Base-by-base conservation (phyloP, 768 basidiomycete species). In the Panaeolus cyanescens region DNA sequence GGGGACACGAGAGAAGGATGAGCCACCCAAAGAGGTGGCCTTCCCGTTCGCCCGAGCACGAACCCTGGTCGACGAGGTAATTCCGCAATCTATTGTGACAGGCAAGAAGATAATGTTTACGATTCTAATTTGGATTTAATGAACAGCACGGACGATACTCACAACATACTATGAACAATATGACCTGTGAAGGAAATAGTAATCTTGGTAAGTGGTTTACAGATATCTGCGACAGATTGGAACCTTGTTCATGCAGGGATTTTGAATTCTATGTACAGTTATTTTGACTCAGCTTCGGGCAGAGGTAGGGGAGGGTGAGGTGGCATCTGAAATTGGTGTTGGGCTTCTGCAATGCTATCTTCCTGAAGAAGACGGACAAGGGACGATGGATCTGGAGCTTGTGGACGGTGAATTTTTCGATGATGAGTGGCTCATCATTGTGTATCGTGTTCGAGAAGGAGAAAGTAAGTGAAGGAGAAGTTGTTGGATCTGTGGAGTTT, bases 391-490 rank as follows among this genome's bases (percentile, higher is more conserved):
- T 65, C 71, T 87, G 67, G 80, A 87, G 61, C 66, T 91, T 45
- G 70, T 92, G 70, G 88, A 88, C 67, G 81, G 77, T 40, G 88
- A 91, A 59, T 93, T 93, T 75, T 92, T 94, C 72, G 92, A 93
- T 77, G 88, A 91, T 66, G 83, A 87, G 71, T 77, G 72, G 68
- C 70, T 92, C 62, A 80, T 91, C 65, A 77, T 91, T 63, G 81
- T 91, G 62, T 89, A 84, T 75, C 84, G 82, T 72, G 72, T 74
- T 70, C 76, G 76, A 59, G 75, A 74, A 61, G 72, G 70, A 59
- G 70, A 79, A 69, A 82, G 89, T 89, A 71, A 76, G 85, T 75
- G 64, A 65, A 60, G 69, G 53, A 63, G 68, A 62, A 67, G 58
- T 58, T 60, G 68, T 61, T 50, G 45, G 45, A 50, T 59, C 64